phyloP scores from a whole-genome alignment of 805 yeast species.

The Kuraishia cidri region DNA sequence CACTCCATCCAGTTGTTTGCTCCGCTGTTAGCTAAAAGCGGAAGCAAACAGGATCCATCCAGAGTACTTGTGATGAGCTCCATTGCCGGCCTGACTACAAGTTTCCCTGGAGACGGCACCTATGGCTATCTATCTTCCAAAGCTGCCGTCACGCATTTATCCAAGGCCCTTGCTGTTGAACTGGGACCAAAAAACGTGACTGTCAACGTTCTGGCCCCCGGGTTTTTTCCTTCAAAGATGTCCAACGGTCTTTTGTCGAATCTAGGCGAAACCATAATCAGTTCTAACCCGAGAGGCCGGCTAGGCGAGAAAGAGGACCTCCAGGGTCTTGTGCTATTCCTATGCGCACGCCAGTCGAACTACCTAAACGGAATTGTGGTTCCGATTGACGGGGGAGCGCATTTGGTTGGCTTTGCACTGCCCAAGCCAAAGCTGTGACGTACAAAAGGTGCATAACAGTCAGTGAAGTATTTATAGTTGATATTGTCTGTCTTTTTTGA shows the following conservation, averaged over 20 bases:
- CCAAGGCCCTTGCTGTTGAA: slow-evolving; percentile 53
- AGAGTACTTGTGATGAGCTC: slow-evolving; percentile 63
- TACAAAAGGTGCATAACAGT: background rate
- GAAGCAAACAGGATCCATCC: slow-evolving; percentile 46
- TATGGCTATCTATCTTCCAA: slow-evolving; percentile 70
- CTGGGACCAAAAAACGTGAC: slow-evolving; percentile 60
- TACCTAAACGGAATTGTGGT: slow-evolving; percentile 61
- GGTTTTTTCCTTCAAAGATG: slow-evolving; percentile 73
- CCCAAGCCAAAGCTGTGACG: too few relatives aligned
- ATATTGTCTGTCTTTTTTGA: too few relatives aligned
- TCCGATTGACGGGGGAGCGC: slow-evolving; percentile 66
- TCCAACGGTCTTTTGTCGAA: slow-evolving; percentile 50
- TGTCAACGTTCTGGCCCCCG: slow-evolving; percentile 68
- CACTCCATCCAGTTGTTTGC: slow-evolving; percentile 52
- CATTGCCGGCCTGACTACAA: slow-evolving; percentile 40
- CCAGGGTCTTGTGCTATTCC: slow-evolving; percentile 43
- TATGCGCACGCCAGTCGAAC: slow-evolving; percentile 45
- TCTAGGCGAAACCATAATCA: slow-evolving; percentile 36
- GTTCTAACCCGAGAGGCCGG: slow-evolving; percentile 51
- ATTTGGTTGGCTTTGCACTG: slow-evolving; percentile 27
- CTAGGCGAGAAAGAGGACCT: slow-evolving; percentile 56
- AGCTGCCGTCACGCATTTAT: slow-evolving; percentile 66
- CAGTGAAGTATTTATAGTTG: background rate
- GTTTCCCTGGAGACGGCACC: slow-evolving; percentile 35
- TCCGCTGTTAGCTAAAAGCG: slow-evolving; percentile 48